Evolutionary conservation across 148 eudicot species (phyloP).

Genomic region (Cornus suecica): DNA sequence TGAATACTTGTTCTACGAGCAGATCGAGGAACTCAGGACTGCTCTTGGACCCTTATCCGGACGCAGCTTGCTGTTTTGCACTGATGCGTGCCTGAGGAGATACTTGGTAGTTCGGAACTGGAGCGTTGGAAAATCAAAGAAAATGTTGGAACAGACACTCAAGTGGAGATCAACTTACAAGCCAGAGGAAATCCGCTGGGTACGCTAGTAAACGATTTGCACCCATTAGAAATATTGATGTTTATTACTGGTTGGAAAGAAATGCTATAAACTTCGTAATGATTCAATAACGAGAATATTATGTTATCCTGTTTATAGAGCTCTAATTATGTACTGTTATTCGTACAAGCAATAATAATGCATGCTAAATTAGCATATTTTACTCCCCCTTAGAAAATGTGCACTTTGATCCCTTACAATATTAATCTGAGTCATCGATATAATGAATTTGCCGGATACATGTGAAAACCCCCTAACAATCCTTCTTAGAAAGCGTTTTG

Average conservation of each 20-base stretch:
- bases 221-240: neutral
- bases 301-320: neutral
- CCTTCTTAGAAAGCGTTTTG: neutral
- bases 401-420: too few relatives aligned
- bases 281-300: too few relatives aligned
- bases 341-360: neutral
- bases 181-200: slow-evolving; percentile 98
- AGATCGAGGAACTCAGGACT: slow-evolving; percentile 60
- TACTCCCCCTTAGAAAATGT: too few relatives aligned
- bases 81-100: slow-evolving; percentile 75
- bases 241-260: neutral
- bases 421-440: too few relatives aligned
- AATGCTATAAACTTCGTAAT: too few relatives aligned
- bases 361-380: too few relatives aligned
- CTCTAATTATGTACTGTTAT: neutral
- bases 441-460: neutral
- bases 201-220: slow-evolving; percentile 21
- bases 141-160: slow-evolving; percentile 84
- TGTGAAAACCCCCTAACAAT: neutral
- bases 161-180: slow-evolving; percentile 78
- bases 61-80: slow-evolving; percentile 55
- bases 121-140: slow-evolving; percentile 79
- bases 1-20: slow-evolving; percentile 11
- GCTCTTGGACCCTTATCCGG: slow-evolving; percentile 67
- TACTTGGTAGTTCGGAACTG: slow-evolving; percentile 86